Evolutionary conservation across 495 filamentous ascomycete species (phyloP).

Genomic region (Neohortaea acidophila): DNA sequence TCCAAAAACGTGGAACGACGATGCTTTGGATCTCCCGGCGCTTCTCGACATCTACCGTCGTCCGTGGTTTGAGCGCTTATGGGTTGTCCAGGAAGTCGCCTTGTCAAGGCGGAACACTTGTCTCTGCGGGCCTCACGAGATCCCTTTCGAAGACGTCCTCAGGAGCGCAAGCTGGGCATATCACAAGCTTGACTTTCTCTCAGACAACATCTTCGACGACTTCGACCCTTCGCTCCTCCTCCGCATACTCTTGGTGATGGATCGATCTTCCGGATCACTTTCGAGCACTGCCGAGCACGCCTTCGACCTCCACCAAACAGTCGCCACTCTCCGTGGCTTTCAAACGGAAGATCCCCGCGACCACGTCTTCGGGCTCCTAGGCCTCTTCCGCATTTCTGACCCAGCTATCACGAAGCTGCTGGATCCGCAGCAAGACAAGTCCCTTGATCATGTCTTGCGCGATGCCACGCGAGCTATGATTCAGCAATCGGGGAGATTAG

Average conservation of each 20-base stretch:
- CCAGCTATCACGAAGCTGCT: not conserved
- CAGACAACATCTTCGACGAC: too few relatives aligned
- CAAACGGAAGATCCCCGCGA: not conserved
- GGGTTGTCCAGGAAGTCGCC: too few relatives aligned
- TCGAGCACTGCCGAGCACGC: too few relatives aligned
- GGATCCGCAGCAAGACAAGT: not conserved
- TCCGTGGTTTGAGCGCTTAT: not conserved
- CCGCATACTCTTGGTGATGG: too few relatives aligned
- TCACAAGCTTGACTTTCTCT: too few relatives aligned
- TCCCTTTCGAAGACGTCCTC: too few relatives aligned
- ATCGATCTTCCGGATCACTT: too few relatives aligned
- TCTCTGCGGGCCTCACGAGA: too few relatives aligned
- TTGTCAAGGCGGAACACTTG: too few relatives aligned
- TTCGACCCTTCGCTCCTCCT: too few relatives aligned
- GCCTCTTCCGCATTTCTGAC: not conserved
- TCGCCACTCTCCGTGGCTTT: not conserved
- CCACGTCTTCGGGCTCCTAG: not conserved
- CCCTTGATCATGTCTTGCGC: not conserved
- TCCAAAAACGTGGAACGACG: not conserved
- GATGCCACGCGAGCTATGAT: not conserved
- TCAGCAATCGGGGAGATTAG: not conserved
- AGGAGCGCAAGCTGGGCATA: too few relatives aligned
- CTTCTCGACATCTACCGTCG: not conserved
- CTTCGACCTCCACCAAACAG: not conserved
- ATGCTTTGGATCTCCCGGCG: not conserved